These are phyloP conservation scores for Trichothecium roseum DNA, from an alignment of 2,329 filamentous ascomycete genomes.

Conservation along the genomic window DNA sequence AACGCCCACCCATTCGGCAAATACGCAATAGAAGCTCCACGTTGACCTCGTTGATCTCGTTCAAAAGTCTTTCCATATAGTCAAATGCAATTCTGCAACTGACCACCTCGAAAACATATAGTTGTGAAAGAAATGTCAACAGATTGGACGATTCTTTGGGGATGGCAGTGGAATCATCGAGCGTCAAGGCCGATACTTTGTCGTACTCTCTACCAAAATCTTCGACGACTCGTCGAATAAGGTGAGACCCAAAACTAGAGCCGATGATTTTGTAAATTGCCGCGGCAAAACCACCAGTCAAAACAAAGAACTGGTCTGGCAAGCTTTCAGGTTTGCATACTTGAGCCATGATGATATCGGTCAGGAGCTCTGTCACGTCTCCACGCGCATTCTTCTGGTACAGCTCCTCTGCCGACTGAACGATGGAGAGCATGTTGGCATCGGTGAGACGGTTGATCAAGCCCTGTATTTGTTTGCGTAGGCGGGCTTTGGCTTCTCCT, in stretches of 20 bases:
- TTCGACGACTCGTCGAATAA: constrained; percentile 68
- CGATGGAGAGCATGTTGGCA: constrained; percentile 74
- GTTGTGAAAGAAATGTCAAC: constrained; percentile 69
- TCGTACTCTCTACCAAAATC: constrained; percentile 60
- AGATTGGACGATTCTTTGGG: constrained; percentile 52
- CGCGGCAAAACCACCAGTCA: constrained; percentile 82
- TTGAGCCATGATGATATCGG: constrained; percentile 68
- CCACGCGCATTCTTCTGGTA: constrained; percentile 81
- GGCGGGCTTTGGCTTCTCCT: constrained; percentile 53
- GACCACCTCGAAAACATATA: constrained; percentile 89
- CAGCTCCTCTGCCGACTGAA: constrained; percentile 70
- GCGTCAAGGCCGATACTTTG: constrained; percentile 24
- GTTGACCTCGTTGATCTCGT: constrained; percentile 69
- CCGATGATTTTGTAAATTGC: constrained; percentile 82
- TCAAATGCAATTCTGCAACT: constrained; percentile 80
- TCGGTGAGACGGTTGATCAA: constrained; percentile 89
- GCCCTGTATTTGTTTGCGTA: constrained; percentile 77
- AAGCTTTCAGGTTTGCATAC: constrained; percentile 69
- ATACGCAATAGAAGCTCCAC: constrained; percentile 81
- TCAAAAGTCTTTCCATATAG: constrained; percentile 70
- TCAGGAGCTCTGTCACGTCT: constrained; percentile 71
- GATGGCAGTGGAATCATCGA: constrained; percentile 25
- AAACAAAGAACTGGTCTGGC: constrained; percentile 80
- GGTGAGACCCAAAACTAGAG: constrained; percentile 78
- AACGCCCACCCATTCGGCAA: constrained; percentile 70